Evolutionary conservation across 2,329 filamentous ascomycete species (phyloP).

Genomic region (Emergomyces africanus): DNA sequence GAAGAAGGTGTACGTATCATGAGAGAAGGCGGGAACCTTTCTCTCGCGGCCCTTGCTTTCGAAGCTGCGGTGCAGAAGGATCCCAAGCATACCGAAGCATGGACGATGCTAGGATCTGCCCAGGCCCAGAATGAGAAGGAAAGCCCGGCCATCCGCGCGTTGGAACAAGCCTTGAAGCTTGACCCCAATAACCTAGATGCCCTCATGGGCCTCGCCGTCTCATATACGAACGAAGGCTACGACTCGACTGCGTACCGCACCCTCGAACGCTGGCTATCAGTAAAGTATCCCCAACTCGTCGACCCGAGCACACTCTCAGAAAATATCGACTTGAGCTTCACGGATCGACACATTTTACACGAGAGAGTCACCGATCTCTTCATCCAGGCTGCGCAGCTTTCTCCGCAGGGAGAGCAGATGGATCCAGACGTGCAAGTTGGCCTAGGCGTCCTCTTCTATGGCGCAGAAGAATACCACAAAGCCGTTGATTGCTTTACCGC

Average conservation of each 20-base stretch:
- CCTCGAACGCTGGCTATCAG: slow-evolving; percentile 90
- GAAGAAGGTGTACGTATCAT: slow-evolving; percentile 89
- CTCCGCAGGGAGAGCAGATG: slow-evolving; percentile 86
- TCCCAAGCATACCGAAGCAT: slow-evolving; percentile 75
- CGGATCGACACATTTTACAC: slow-evolving; percentile 78
- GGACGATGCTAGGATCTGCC: slow-evolving; percentile 80
- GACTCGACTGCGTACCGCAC: slow-evolving; percentile 94
- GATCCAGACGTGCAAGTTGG: slow-evolving; percentile 98
- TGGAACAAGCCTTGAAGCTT: slow-evolving; percentile 80
- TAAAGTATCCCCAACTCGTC: slow-evolving; percentile 79
- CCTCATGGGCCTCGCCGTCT: slow-evolving; percentile 89
- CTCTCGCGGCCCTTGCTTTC: slow-evolving; percentile 83
- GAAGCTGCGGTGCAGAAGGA: slow-evolving; percentile 91
- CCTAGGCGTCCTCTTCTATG: slow-evolving; percentile 92
- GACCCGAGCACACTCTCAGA: slow-evolving; percentile 55
- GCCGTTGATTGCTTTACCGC: slow-evolving; percentile 96
- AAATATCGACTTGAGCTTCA: slow-evolving; percentile 80
- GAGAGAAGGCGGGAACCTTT: slow-evolving; percentile 85
- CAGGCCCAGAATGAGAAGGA: slow-evolving; percentile 99
- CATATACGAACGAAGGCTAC: slow-evolving; percentile 98
- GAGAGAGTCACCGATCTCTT: slow-evolving; percentile 83
- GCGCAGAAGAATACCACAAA: slow-evolving; percentile 95
- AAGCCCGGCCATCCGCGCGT: slow-evolving; percentile 80
- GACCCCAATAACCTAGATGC: slow-evolving; percentile 79
- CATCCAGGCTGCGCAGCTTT: slow-evolving; percentile 82